These are phyloP conservation scores for Fusarium sp. DNA, from an alignment of 2,329 filamentous ascomycete species.

Conservation along the genomic window DNA sequence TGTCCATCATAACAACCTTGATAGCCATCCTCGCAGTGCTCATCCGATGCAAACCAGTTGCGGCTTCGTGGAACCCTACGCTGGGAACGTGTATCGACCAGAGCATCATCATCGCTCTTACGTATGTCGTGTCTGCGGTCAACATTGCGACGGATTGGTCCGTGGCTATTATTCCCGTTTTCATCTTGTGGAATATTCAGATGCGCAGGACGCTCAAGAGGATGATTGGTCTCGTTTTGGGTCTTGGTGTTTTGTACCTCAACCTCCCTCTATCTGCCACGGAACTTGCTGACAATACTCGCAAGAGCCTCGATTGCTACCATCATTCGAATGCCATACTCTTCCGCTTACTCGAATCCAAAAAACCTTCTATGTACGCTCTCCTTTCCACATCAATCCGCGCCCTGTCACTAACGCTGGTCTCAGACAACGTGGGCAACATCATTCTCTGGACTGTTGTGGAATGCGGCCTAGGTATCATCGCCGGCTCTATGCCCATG, in stretches of 20 bases:
- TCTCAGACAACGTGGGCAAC: slow-evolving; percentile 1
- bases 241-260: slow-evolving; percentile 17
- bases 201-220: slow-evolving; percentile 12
- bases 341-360: background rate
- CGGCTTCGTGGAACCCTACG: slow-evolving; percentile 5
- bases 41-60: slow-evolving; percentile 7
- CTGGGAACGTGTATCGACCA: slow-evolving; percentile 13
- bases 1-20: background rate
- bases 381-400: too few species aligned
- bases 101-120: slow-evolving; percentile 5
- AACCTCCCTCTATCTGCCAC: background rate
- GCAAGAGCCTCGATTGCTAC: slow-evolving; percentile 15
- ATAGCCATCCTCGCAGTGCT: background rate
- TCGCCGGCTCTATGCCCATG: slow-evolving; percentile 27
- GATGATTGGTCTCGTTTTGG: slow-evolving; percentile 1
- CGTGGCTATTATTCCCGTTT: slow-evolving; percentile 6
- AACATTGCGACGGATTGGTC: slow-evolving; percentile 19
- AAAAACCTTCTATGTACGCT: background rate
- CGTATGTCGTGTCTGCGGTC: slow-evolving; percentile 13
- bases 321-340: slow-evolving; percentile 23
- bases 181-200: slow-evolving; percentile 16
- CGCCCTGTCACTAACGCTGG: background rate
- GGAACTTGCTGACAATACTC: background rate
- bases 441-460: slow-evolving; percentile 19
- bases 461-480: slow-evolving; percentile 20